phyloP scores from a whole-genome alignment of 108 stramenopile species.

The Chaetoceros tenuissimus region DNA sequence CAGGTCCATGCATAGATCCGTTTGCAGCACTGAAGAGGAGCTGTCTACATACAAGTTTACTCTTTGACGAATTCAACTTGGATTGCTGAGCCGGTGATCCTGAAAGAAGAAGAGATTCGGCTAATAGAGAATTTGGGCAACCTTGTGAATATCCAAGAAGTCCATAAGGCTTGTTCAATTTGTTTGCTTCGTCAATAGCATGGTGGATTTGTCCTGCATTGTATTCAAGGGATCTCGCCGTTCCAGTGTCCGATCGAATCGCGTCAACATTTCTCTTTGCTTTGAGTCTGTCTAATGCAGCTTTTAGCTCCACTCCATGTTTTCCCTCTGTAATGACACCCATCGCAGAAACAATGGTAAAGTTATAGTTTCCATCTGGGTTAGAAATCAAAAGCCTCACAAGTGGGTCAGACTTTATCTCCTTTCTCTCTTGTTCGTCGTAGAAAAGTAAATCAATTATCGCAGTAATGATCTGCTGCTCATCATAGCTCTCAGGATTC shows the following conservation, averaged over 20 bases:
- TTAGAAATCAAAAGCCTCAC: constrained; percentile 68
- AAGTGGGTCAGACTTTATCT: constrained; percentile 54
- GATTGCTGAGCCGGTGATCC: constrained; percentile 75
- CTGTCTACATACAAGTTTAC: constrained; percentile 68
- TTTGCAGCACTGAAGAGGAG: constrained; percentile 84
- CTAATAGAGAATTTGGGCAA: constrained; percentile 76
- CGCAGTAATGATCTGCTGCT: constrained; percentile 71
- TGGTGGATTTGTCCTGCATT: constrained; percentile 76
- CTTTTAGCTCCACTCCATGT: constrained; percentile 65
- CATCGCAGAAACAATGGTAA: constrained; percentile 80
- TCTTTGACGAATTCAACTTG: constrained; percentile 22
- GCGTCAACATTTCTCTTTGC: constrained; percentile 54
- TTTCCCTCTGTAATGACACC: constrained; percentile 87
- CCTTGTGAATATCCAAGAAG: constrained; percentile 85
- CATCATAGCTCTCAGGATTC: constrained; percentile 37
- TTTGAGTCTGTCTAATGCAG: constrained; percentile 55
- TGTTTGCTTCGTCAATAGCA: constrained; percentile 47
- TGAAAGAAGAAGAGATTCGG: constrained; percentile 66
- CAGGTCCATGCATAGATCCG: constrained; percentile 75
- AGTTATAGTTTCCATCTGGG: constrained; percentile 69
- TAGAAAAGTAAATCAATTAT: constrained; percentile 81
- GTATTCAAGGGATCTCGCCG: constrained; percentile 76
- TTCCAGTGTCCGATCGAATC: constrained; percentile 79
- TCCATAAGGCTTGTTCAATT: constrained; percentile 45
- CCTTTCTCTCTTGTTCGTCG: constrained; percentile 45